Percentiles rank a stretch among this genome's conserved stretches.
Evolutionary conservation across 2,329 filamentous ascomycete species (phyloP).

Genomic region (Tetracladium maxilliforme): DNA sequence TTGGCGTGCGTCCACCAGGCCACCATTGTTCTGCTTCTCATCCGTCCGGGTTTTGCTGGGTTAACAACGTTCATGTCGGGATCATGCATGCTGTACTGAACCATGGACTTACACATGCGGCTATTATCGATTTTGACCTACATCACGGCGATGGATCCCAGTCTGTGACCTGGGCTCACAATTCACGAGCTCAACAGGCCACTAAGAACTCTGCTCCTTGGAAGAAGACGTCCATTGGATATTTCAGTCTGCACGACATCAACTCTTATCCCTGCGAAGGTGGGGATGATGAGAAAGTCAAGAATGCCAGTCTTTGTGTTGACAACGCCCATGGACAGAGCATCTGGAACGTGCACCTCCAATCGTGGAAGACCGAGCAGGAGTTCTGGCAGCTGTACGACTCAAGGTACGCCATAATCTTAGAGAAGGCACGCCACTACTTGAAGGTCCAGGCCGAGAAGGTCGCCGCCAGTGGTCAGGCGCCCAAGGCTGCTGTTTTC

Average conservation of each 20-base stretch:
- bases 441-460: slow-evolving; percentile 58
- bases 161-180: slow-evolving; percentile 83
- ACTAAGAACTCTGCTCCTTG: slow-evolving; percentile 58
- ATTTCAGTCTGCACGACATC: slow-evolving; percentile 95
- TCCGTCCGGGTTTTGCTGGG: slow-evolving; percentile 94
- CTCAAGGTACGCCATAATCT: slow-evolving; percentile 56
- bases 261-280: slow-evolving; percentile 95
- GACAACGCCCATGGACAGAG: slow-evolving; percentile 89
- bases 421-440: slow-evolving; percentile 71
- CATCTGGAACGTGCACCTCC: slow-evolving; percentile 90
- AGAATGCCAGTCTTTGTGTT: slow-evolving; percentile 85
- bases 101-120: slow-evolving; percentile 83
- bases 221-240: slow-evolving; percentile 82
- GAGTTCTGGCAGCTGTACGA: slow-evolving; percentile 90
- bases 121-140: slow-evolving; percentile 83
- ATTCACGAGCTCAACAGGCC: slow-evolving; percentile 48
- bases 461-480: slow-evolving; percentile 39
- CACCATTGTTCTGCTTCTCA: slow-evolving; percentile 86
- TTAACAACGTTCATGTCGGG: slow-evolving; percentile 96
- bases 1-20: slow-evolving; percentile 82
- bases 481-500: slow-evolving; percentile 78
- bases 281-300: slow-evolving; percentile 87
- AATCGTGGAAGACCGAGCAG: slow-evolving; percentile 66
- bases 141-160: slow-evolving; percentile 96
- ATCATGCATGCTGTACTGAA: slow-evolving; percentile 78